A percentile compares a stretch with the other conserved stretches of the same genome.
Evolutionary conservation across 345 rosid genomes (phyloP).

Genomic region (Ceriops zippeliana): DNA sequence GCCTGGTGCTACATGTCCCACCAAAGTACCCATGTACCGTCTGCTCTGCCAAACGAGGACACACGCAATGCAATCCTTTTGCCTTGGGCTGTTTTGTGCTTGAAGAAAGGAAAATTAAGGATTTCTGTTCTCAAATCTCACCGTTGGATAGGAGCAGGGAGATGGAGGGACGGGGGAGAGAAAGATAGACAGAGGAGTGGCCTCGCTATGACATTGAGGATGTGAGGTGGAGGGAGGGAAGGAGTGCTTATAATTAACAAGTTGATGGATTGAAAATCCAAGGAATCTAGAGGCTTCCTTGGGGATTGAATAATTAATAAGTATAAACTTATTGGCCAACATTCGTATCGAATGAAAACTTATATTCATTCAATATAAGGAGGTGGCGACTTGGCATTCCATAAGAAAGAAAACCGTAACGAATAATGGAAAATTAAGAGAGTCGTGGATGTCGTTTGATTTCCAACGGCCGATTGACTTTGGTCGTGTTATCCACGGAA

Average conservation of each 20-base stretch:
- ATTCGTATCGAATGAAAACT: too few relatives aligned
- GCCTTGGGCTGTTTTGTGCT: not conserved
- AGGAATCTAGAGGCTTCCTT: slow-evolving; percentile 21
- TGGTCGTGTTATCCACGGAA: too few relatives aligned
- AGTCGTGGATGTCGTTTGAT: too few relatives aligned
- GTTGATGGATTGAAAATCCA: slow-evolving; percentile 1
- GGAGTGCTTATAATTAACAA: not conserved
- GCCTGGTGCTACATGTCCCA: slow-evolving; percentile 79
- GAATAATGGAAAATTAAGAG: too few relatives aligned
- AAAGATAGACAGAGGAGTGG: not conserved
- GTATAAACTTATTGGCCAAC: slow-evolving; percentile 20
- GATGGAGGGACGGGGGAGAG: not conserved
- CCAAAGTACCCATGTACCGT: slow-evolving; percentile 56
- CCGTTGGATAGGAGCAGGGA: not conserved
- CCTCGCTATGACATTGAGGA: not conserved
- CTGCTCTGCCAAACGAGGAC: slow-evolving; percentile 1
- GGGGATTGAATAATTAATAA: too few relatives aligned
- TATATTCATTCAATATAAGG: not conserved
- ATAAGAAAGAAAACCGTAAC: too few relatives aligned
- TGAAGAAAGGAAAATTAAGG: not conserved
- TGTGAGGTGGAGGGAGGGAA: not conserved
- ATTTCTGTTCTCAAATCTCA: not conserved
- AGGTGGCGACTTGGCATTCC: not conserved
- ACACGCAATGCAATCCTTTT: not conserved
- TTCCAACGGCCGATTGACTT: too few relatives aligned